phyloP scores from a whole-genome alignment of 2,329 filamentous ascomycete genomes.

The Ilyonectria robusta region DNA sequence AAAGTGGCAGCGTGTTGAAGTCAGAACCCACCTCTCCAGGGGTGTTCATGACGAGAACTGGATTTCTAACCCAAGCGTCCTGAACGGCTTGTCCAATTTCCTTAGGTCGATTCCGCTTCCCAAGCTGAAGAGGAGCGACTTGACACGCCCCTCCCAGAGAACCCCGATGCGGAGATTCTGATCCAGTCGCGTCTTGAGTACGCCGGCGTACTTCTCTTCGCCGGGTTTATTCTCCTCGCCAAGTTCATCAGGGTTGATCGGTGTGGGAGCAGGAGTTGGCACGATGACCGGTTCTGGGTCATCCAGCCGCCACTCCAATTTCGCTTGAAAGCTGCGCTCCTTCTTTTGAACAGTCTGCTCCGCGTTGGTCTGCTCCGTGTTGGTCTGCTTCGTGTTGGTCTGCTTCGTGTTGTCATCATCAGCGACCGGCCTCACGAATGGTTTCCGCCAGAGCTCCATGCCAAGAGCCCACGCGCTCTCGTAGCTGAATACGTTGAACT shows the following conservation, averaged over 20 bases:
- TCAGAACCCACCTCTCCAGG: background rate
- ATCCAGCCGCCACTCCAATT: constrained; percentile 65
- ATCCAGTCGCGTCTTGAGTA: constrained; percentile 90
- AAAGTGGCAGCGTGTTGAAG: background rate
- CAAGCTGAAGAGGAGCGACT: constrained; percentile 92
- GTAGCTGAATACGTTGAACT: constrained; percentile 99
- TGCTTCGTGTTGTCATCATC: constrained; percentile 48
- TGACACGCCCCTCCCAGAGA: constrained; percentile 93
- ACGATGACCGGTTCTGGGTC: constrained; percentile 51
- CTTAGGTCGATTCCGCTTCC: constrained; percentile 88
- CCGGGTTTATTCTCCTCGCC: constrained; percentile 57
- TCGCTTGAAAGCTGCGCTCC: constrained; percentile 67
- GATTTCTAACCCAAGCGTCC: constrained; percentile 82
- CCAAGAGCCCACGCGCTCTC: constrained; percentile 95
- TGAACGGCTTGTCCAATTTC: constrained; percentile 81
- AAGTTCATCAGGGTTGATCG: constrained; percentile 41
- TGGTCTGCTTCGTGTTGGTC: background rate
- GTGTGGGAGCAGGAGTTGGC: constrained; percentile 32
- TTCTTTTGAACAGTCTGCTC: constrained; percentile 30
- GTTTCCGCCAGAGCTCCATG: constrained; percentile 90
- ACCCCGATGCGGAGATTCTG: constrained; percentile 89
- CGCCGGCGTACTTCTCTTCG: constrained; percentile 82
- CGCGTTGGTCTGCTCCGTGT: background rate
- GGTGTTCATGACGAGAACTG: constrained; percentile 81
- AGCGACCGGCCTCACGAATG: constrained; percentile 56